Percentiles rank a stretch among this genome's conserved stretches.
Conservation (phyloP, 2,329 filamentous ascomycete genomes). For the Colletotrichum noveboracense region DNA sequence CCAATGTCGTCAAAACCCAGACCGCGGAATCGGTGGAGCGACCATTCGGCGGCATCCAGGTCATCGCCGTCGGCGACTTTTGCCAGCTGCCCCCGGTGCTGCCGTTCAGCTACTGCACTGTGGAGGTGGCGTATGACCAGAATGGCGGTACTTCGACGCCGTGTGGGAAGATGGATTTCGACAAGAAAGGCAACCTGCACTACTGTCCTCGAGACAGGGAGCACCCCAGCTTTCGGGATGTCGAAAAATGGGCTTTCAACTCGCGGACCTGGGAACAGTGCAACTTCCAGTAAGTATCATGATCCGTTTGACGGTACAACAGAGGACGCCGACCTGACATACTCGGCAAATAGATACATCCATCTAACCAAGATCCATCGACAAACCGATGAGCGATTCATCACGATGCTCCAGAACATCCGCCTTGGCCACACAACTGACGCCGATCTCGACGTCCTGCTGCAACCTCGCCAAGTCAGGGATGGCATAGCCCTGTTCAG, state of each 20-base stretch:
- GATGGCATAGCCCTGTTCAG: not conserved
- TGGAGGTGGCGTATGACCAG: not conserved
- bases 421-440: slow-evolving; percentile 49
- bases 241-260: slow-evolving; percentile 66
- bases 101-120: not conserved
- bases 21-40: not conserved
- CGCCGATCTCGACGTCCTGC: slow-evolving; percentile 38
- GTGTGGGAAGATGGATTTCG: not conserved
- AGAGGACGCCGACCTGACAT: not conserved
- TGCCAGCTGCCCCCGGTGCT: not conserved
- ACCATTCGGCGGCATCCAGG: not conserved
- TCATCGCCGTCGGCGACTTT: slow-evolving; percentile 6
- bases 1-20: not conserved
- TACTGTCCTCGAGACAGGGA: not conserved
- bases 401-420: slow-evolving; percentile 60
- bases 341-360: slow-evolving; percentile 38
- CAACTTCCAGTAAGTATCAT: slow-evolving; percentile 42
- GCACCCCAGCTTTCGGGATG: slow-evolving; percentile 31
- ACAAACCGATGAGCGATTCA: slow-evolving; percentile 59
- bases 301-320: not conserved
- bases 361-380: slow-evolving; percentile 61
- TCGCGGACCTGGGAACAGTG: slow-evolving; percentile 60
- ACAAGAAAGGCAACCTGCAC: not conserved
- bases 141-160: not conserved
- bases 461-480: slow-evolving; percentile 48